phyloP scores from a whole-genome alignment of 352 stramenopile species.

The Globisporangium recalcitrans region DNA sequence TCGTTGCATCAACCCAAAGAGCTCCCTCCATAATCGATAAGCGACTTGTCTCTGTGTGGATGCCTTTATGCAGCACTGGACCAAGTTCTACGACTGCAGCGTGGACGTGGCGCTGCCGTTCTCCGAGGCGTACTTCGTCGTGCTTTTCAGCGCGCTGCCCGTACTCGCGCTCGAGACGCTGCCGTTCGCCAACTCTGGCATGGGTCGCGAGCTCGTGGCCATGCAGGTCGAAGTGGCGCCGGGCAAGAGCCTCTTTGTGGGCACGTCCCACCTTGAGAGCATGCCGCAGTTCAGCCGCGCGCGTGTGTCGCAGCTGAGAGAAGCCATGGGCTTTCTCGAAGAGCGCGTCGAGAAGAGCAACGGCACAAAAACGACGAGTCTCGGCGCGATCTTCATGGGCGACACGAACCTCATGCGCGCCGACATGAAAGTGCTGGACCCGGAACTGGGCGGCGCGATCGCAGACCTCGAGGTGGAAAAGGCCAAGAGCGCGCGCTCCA shows the following conservation, averaged over 20 bases:
- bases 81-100: conserved; percentile 76
- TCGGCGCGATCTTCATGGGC: conserved; percentile 72
- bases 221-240: conserved; percentile 49
- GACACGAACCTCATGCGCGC: conserved; percentile 62
- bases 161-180: conserved; percentile 51
- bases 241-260: conserved; percentile 45
- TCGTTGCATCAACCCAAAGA: not conserved
- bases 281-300: conserved; percentile 44
- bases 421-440: conserved; percentile 61
- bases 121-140: conserved; percentile 72
- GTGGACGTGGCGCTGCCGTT: conserved; percentile 58
- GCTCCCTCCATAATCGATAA: not conserved
- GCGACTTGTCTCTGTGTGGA: not conserved
- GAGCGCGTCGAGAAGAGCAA: conserved; percentile 33
- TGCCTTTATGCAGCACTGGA: conserved; percentile 37
- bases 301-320: conserved; percentile 48
- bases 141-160: conserved; percentile 70
- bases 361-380: conserved; percentile 14
- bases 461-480: conserved; percentile 45
- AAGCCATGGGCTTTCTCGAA: conserved; percentile 43
- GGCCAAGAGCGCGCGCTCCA: conserved; percentile 44
- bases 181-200: conserved; percentile 66
- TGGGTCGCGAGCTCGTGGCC: conserved; percentile 64
- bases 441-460: conserved; percentile 19
- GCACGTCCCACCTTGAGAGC: conserved; percentile 69